These are phyloP conservation scores for Cyphellophora attinorum DNA, from an alignment of 2,329 filamentous ascomycete genomes.

Conservation along the genomic window DNA sequence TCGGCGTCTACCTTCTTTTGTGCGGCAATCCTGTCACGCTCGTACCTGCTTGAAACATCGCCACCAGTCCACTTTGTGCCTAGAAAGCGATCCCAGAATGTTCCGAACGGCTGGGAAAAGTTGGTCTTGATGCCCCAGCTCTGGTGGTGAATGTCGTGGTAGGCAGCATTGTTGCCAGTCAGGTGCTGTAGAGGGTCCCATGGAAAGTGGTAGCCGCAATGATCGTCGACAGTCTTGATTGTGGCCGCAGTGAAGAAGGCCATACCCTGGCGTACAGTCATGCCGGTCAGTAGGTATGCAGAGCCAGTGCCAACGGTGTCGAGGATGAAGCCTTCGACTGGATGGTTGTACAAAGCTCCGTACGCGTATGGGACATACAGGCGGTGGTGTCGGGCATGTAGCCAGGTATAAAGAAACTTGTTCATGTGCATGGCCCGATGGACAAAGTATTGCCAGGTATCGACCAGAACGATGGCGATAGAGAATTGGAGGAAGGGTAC, in stretches of 20 bases:
- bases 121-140: slow-evolving; percentile 89
- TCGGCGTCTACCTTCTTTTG: slow-evolving; percentile 48
- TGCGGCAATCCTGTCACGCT: slow-evolving; percentile 44
- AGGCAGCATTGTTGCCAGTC: slow-evolving; percentile 89
- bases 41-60: slow-evolving; percentile 50
- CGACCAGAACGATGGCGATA: slow-evolving; percentile 65
- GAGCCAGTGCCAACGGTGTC: slow-evolving; percentile 83
- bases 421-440: slow-evolving; percentile 97
- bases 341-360: slow-evolving; percentile 94
- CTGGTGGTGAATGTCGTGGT: slow-evolving; percentile 98
- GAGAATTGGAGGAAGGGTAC: slow-evolving; percentile 71
- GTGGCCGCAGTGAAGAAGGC: slow-evolving; percentile 82
- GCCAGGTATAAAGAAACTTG: slow-evolving; percentile 74
- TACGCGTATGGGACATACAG: slow-evolving; percentile 97
- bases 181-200: slow-evolving; percentile 90
- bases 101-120: slow-evolving; percentile 56
- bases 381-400: slow-evolving; percentile 92
- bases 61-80: slow-evolving; percentile 74
- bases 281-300: slow-evolving; percentile 68
- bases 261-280: slow-evolving; percentile 81
- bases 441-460: slow-evolving; percentile 97
- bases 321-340: slow-evolving; percentile 83
- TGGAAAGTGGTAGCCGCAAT: slow-evolving; percentile 91
- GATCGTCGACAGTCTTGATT: slow-evolving; percentile 95
- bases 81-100: slow-evolving; percentile 79